Conservation (phyloP, 1,284 basidiomycete species). For the Schizopora paradoxa region DNA sequence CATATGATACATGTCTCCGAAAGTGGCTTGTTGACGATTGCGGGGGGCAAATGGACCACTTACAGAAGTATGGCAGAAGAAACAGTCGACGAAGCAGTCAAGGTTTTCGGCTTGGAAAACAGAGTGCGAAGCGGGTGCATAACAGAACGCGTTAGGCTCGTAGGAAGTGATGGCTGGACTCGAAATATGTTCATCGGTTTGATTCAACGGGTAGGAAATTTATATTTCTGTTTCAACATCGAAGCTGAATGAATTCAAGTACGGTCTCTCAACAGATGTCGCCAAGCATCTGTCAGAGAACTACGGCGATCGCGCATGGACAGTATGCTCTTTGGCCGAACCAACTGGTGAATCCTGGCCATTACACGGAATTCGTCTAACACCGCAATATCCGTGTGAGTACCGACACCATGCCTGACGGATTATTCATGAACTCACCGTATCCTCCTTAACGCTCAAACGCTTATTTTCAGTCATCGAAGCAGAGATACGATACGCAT, state of each 20-base stretch:
- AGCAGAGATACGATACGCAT: slow-evolving; percentile 90
- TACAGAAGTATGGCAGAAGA: slow-evolving; percentile 97
- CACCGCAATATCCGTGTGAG: slow-evolving; percentile 74
- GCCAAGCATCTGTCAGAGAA: slow-evolving; percentile 91
- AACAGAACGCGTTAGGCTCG: slow-evolving; percentile 77
- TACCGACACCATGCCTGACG: slow-evolving; percentile 5
- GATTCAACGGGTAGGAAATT: slow-evolving; percentile 71
- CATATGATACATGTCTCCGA: slow-evolving; percentile 88
- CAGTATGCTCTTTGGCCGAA: slow-evolving; percentile 78
- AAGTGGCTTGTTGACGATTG: slow-evolving; percentile 88
- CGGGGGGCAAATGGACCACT: slow-evolving; percentile 98
- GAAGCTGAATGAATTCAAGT: slow-evolving; percentile 36
- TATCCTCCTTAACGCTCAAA: slow-evolving; percentile 2
- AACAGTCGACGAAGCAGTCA: slow-evolving; percentile 85
- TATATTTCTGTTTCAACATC: neutral
- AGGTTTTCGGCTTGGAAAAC: slow-evolving; percentile 65
- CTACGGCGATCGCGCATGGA: slow-evolving; percentile 97
- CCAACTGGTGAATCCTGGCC: slow-evolving; percentile 83
- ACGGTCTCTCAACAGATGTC: slow-evolving; percentile 87
- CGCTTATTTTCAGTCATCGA: slow-evolving; percentile 63
- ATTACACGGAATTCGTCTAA: slow-evolving; percentile 77
- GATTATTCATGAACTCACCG: neutral
- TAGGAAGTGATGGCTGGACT: slow-evolving; percentile 95
- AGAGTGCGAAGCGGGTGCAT: slow-evolving; percentile 63
- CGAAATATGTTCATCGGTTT: slow-evolving; percentile 97